Base-by-base conservation (phyloP, 495 filamentous ascomycete genomes). In the Xylaria scruposa region DNA sequence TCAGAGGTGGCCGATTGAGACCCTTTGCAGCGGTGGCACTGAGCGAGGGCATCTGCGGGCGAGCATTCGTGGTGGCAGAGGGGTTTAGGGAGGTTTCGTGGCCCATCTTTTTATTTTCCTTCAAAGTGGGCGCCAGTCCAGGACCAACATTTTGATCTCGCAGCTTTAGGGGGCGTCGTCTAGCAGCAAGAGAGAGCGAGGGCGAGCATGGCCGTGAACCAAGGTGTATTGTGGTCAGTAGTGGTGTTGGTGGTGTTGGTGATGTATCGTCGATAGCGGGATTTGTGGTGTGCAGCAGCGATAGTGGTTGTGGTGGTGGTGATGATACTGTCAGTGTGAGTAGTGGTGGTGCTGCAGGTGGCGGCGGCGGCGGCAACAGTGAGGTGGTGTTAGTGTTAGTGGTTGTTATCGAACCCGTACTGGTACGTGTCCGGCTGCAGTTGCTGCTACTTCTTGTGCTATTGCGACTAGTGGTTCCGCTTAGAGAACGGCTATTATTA, bases 131-230 rank as follows among this genome's bases (percentile, higher is more conserved):
- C 68, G 73, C 68, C 59, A 68, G 69, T 62, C 73, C 70, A 60
- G 78, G 70, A 71, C 78, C 67, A 76, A 77, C 84, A 85, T 85
- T 83, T 81, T 85, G 81, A 73, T 82, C 78, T 71, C 78, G 77
- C 56, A 59, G 71, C 51, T 76, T 78, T 17, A 84, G 75, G n/a
- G 78, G 75, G 53, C 72, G 38, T 59, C 33, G 36, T 73, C 74
- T 67, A 67, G 67, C 42, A 36, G 44, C 17, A 44, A 70, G 7
- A 58, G 64, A 49, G 63, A 53, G 44, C 65, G 26, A 44, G 68
- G 51, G 58, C 24, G 56, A 21, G 31, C 58, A 60, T 33, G 59
- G 44, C 6, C 15, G 59, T 53, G 13, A 17, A 36, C 36, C 49
- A 26, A 36, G 36, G 17, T n/a, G 68, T 54, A 44, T 3, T 40